Evolutionary conservation across 441 rosid genomes (phyloP).

Genomic region (Codiaeum variegatum): DNA sequence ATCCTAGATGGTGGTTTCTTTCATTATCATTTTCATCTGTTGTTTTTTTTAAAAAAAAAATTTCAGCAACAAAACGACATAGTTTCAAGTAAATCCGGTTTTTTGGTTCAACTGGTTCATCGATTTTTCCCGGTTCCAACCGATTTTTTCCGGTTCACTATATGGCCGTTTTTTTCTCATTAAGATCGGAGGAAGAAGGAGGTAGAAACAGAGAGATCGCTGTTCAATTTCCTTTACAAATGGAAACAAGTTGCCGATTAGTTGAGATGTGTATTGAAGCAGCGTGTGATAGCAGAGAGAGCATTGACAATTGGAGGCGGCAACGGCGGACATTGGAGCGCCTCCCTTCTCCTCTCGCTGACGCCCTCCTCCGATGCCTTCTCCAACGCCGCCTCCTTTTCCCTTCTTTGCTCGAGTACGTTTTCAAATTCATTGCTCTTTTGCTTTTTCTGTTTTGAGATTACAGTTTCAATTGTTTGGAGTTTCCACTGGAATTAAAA

Average conservation of each 20-base stretch:
- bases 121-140: no score
- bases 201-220: neutral
- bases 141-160: no score
- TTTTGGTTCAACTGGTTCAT: no score
- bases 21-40: no score
- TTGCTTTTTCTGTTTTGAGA: neutral
- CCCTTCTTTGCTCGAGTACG: conserved; percentile 88
- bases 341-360: conserved; percentile 73
- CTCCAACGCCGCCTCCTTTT: conserved; percentile 64
- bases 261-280: conserved; percentile 64
- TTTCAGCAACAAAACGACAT: no score
- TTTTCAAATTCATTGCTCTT: neutral
- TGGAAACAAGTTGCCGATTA: conserved; percentile 44
- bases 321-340: conserved; percentile 72
- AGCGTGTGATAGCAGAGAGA: conserved; percentile 57
- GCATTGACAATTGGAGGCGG: conserved; percentile 63
- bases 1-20: no score
- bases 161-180: no score
- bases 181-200: neutral
- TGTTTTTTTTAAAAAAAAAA: no score
- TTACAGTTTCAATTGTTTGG: neutral
- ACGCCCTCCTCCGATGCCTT: conserved; percentile 60
- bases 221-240: neutral
- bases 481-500: neutral
- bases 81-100: no score